phyloP scores from a whole-genome alignment of 192 early-diverging fungal species.

The Umbelopsis sp. region DNA sequence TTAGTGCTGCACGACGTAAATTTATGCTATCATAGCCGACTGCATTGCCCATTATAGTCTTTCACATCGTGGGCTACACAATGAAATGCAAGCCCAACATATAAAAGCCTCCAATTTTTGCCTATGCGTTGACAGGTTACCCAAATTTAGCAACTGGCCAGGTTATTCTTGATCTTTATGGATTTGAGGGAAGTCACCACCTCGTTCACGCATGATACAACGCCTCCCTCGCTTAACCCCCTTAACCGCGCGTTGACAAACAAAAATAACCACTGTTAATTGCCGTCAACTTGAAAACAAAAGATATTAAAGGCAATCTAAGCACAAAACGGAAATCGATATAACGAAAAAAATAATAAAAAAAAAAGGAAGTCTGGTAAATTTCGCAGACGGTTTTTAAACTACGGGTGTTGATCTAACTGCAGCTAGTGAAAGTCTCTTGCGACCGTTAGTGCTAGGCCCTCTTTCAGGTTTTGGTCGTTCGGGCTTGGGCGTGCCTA shows the following conservation, averaged over 20 bases:
- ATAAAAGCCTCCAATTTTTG: neutral
- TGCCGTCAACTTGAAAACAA: neutral
- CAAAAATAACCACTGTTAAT: too few relatives aligned
- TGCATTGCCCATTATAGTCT: slow-evolving; percentile 1
- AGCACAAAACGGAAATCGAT: neutral
- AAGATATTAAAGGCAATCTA: neutral
- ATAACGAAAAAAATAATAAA: neutral
- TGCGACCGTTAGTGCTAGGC: slow-evolving; percentile 34
- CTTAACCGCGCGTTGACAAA: too few relatives aligned
- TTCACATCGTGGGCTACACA: slow-evolving; percentile 20
- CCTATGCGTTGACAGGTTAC: slow-evolving; percentile 14
- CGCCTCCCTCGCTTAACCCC: too few relatives aligned
- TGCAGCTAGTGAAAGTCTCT: slow-evolving; percentile 32
- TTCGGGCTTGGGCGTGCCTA: slow-evolving; percentile 23
- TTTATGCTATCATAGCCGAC: neutral
- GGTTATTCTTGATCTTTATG: too few relatives aligned
- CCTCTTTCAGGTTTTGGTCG: slow-evolving; percentile 33
- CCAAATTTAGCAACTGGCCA: neutral
- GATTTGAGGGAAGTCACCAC: too few relatives aligned
- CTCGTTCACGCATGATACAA: too few relatives aligned
- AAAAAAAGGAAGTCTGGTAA: neutral
- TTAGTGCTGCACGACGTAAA: too few relatives aligned
- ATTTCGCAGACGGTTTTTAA: neutral
- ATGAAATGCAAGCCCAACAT: slow-evolving; percentile 6
- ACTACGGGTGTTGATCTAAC: slow-evolving; percentile 12